phyloP scores from a whole-genome alignment of 192 early-diverging fungal genomes.

The Coemansia sp. region DNA sequence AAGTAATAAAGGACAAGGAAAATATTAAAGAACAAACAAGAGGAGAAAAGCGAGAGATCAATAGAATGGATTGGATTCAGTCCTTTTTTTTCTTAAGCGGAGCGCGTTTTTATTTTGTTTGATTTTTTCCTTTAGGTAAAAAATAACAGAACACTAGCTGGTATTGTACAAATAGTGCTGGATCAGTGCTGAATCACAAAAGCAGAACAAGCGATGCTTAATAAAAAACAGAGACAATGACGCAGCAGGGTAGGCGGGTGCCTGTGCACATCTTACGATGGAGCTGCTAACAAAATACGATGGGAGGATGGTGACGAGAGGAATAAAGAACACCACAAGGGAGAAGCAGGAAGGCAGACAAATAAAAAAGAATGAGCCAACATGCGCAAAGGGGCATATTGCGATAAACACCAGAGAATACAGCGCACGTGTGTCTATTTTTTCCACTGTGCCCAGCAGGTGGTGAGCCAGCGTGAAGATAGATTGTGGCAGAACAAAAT shows the following conservation, averaged over 20 bases:
- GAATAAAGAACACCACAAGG: too few relatives aligned
- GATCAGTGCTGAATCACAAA: background rate
- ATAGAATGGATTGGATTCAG: too few relatives aligned
- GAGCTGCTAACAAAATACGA: background rate
- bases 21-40: background rate
- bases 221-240: background rate
- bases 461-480: background rate
- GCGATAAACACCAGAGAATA: background rate
- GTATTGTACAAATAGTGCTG: background rate
- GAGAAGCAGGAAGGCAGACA: background rate
- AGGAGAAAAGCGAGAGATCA: background rate
- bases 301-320: background rate
- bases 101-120: background rate
- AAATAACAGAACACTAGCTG: background rate
- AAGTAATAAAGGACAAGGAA: background rate
- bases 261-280: background rate
- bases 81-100: background rate
- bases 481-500: background rate
- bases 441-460: background rate
- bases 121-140: background rate
- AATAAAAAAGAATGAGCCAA: too few relatives aligned
- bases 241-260: background rate
- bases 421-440: background rate
- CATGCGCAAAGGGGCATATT: background rate
- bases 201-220: background rate